A percentile compares a stretch with the other conserved stretches of the same genome.
Conservation (phyloP, 257 asterid genomes). For the Echites panduratus region DNA sequence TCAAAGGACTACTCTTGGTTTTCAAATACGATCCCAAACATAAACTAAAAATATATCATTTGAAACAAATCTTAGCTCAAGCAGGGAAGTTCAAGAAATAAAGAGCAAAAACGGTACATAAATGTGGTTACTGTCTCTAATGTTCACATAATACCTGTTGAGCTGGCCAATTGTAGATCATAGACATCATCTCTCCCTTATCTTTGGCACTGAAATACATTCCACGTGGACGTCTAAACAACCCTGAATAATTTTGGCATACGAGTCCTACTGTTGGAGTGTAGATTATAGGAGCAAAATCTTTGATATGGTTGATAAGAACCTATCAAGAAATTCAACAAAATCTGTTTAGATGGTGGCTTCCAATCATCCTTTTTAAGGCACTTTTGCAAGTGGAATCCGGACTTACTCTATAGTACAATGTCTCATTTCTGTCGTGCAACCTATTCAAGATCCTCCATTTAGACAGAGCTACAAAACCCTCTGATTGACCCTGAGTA, state of each 20-base stretch:
- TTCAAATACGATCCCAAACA: background rate
- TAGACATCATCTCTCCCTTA: constrained; percentile 99
- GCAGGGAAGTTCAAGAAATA: background rate
- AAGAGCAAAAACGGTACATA: background rate
- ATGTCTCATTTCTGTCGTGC: constrained; percentile 96
- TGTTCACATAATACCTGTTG: constrained; percentile 48
- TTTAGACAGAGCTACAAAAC: constrained; percentile 69
- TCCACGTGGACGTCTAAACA: constrained; percentile 97
- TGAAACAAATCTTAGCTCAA: background rate
- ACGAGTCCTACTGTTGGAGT: constrained; percentile 99
- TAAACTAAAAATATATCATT: background rate
- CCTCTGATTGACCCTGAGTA: constrained; percentile 67
- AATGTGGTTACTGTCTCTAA: background rate
- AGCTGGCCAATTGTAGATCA: constrained; percentile 98
- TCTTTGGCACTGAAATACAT: constrained; percentile 99
- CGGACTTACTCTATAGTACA: constrained; percentile 86
- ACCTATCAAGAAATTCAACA: constrained; percentile 43
- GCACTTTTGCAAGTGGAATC: constrained; percentile 15
- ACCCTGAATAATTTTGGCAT: constrained; percentile 97
- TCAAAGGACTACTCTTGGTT: background rate
- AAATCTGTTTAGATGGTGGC: constrained; percentile 16
- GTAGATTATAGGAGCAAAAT: constrained; percentile 91
- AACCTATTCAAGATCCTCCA: constrained; percentile 98
- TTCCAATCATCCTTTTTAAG: constrained; percentile 10
- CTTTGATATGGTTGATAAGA: constrained; percentile 80